Percentiles rank a stretch among this genome's conserved stretches.
Evolutionary conservation across 2,329 filamentous ascomycete genomes (phyloP).

Genomic region (Xylariales sp.): DNA sequence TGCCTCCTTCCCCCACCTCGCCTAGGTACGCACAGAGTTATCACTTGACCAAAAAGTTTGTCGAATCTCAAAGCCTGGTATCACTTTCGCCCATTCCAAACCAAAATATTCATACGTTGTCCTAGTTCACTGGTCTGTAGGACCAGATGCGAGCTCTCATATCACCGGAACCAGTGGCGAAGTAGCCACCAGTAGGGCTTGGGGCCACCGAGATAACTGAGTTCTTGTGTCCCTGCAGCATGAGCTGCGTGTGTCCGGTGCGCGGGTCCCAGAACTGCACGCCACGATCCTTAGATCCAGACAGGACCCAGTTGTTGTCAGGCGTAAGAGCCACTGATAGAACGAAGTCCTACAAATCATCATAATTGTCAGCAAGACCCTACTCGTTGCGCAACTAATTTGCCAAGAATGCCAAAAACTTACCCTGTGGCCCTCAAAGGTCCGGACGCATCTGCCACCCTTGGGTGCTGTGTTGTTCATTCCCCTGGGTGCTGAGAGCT

Average conservation of each 20-base stretch:
- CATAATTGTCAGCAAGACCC: too few relatives aligned
- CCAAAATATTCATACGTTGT: background rate
- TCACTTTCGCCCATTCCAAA: too few relatives aligned
- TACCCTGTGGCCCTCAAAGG: constrained; percentile 94
- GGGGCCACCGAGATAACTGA: constrained; percentile 97
- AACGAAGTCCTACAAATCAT: constrained; percentile 93
- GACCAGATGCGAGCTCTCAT: constrained; percentile 98
- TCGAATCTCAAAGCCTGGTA: too few relatives aligned
- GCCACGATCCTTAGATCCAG: constrained; percentile 92
- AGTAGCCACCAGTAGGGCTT: constrained; percentile 80
- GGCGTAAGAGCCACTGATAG: constrained; percentile 93
- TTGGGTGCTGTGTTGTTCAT: constrained; percentile 65
- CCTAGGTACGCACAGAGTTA: too few relatives aligned
- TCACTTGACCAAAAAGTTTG: too few relatives aligned
- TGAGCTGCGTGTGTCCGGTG: constrained; percentile 90
- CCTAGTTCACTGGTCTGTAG: constrained; percentile 51
- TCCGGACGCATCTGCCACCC: constrained; percentile 90
- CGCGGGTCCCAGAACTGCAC: constrained; percentile 98
- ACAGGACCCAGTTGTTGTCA: constrained; percentile 93
- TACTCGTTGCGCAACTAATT: too few relatives aligned
- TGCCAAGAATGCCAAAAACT: constrained; percentile 21
- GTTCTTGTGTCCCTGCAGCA: constrained; percentile 99
- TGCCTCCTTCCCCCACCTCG: too few relatives aligned
- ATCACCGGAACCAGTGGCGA: constrained; percentile 94
- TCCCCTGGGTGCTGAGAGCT: constrained; percentile 70